Conservation (phyloP, 1,139 yeast genomes). For the Kluyveromyces marxianus region DNA sequence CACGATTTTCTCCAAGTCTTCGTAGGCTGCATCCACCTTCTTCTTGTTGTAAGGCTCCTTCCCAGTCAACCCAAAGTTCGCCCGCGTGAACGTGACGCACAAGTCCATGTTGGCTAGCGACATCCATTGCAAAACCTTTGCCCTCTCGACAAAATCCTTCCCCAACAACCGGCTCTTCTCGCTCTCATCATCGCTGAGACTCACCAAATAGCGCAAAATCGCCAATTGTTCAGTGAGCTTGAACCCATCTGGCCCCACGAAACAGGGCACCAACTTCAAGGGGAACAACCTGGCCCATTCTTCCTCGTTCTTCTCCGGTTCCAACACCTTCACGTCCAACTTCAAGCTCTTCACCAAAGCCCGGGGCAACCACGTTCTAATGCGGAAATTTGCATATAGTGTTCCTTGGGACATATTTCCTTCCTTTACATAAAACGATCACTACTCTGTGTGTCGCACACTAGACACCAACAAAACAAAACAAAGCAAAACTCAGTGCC, state of each 20-base stretch:
- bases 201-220: conserved; percentile 40
- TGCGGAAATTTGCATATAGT: conserved; percentile 42
- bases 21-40: conserved; percentile 46
- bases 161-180: conserved; percentile 42
- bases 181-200: conserved; percentile 24
- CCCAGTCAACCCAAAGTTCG: conserved; percentile 42
- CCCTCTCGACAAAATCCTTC: conserved; percentile 48
- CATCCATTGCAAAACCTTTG: conserved; percentile 70
- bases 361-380: conserved; percentile 44
- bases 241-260: conserved; percentile 72
- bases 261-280: conserved; percentile 66
- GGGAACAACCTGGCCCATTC: conserved; percentile 56
- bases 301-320: conserved; percentile 38
- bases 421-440: neutral
- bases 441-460: neutral
- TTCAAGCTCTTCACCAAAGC: conserved; percentile 62
- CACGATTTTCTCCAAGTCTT: conserved; percentile 35
- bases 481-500: too few relatives aligned
- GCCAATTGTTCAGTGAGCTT: conserved; percentile 77
- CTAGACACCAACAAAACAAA: too few relatives aligned
- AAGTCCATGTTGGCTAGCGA: conserved; percentile 75
- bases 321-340: conserved; percentile 58
- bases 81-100: conserved; percentile 36
- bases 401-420: conserved; percentile 55
- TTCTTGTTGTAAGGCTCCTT: conserved; percentile 65